Percentiles rank a stretch among this genome's conserved stretches.
Conservation (phyloP, 352 stramenopile species). For the Pythium plurisporium region DNA sequence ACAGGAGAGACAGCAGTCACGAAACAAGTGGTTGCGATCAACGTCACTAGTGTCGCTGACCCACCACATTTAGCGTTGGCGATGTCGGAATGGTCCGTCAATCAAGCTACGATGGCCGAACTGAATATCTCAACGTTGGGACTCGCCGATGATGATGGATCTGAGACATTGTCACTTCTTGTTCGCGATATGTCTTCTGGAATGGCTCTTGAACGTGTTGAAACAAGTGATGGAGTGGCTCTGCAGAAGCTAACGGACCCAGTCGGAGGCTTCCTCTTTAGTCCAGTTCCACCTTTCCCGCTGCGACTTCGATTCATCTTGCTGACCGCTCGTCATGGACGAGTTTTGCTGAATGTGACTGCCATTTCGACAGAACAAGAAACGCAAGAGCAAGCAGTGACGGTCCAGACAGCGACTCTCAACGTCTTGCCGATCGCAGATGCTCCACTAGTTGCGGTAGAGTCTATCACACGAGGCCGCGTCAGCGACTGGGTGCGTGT, state of each 20-base stretch:
- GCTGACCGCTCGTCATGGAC: constrained; percentile 32
- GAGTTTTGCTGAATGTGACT: constrained; percentile 25
- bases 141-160: constrained; percentile 37
- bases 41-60: constrained; percentile 32
- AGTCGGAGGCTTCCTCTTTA: constrained; percentile 27
- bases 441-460: constrained; percentile 28
- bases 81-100: constrained; percentile 23
- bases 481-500: constrained; percentile 29
- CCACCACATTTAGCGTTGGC: constrained; percentile 24
- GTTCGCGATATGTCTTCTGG: constrained; percentile 13
- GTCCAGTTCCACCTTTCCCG: constrained; percentile 13
- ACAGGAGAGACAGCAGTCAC: constrained; percentile 23
- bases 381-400: constrained; percentile 20
- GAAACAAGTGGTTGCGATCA: constrained; percentile 24
- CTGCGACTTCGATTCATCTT: constrained; percentile 29
- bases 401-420: constrained; percentile 16
- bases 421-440: constrained; percentile 39
- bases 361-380: constrained; percentile 34
- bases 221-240: constrained; percentile 10
- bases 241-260: constrained; percentile 21
- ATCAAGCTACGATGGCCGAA: constrained; percentile 30
- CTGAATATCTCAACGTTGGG: constrained; percentile 26
- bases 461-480: constrained; percentile 28
- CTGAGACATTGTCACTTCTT: constrained; percentile 33
- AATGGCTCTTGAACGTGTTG: constrained; percentile 5